Evolutionary conservation across 208 protist genomes (phyloP), one percentile per base, ranked within the genome.

Genomic region (Leptomonas pyrrhocoris): DNA sequence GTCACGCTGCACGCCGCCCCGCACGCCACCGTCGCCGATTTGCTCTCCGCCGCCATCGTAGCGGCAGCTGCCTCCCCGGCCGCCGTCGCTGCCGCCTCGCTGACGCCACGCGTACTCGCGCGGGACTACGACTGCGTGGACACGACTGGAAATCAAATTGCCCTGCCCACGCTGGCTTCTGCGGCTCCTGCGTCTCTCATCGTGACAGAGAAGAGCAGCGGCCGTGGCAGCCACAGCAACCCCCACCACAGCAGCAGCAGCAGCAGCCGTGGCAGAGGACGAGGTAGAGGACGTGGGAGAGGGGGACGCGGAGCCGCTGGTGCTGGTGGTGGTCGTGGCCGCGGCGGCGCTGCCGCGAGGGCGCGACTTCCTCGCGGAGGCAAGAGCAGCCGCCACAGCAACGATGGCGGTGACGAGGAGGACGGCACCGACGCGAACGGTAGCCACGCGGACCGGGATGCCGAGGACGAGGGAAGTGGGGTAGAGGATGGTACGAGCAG

Each of bases 1-100:
- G 71, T 76, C 19, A 64, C 71, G 3, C 63, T 76, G 42, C 71
- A 70, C 30, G 71, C 71, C 11, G 71, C 71, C 3, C 43, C 71
- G 11, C 71, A 76, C 40, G 71, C 71, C 46, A 76, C 71, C 7
- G 71, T 76, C 5, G 71, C 71, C 8, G 71, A 76, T 25, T 62
- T 76, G 6, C 62, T 76, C 25, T 64, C 71, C 27, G 69, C 71
- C 16, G 71, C 71, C 38, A 56, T 76, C 38, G 21, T 62, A 2
- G 71, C 71, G 21, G 64, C 71, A 9, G 31, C 62, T 12, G 6
- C 61, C 0, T 36, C 27, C 15, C 19, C 58, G 0, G 23, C 56
- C 30, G 56, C 56, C 48, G 2, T n/a, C 0, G 15, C 60, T 12
- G 30, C 71, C n/a, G 21, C 54, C 0, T 1, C 48, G 55, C 46